phyloP scores from a whole-genome alignment of 805 yeast species.

The Candida ipomoeae region DNA sequence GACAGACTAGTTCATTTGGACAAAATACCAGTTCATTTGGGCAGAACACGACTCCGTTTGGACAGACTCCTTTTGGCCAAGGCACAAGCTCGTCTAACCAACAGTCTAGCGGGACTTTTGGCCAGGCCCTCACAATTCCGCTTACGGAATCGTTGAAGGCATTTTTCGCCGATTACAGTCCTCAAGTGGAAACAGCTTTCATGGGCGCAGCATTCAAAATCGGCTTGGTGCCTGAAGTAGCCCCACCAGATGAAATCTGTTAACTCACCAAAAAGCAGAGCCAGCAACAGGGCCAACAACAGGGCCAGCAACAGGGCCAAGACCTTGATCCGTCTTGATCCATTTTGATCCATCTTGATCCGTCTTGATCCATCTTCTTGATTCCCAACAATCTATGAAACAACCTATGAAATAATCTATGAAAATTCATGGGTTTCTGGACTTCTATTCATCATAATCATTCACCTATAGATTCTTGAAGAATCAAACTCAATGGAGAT shows the following conservation, averaged over 20 bases:
- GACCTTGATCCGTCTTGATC: too few species aligned
- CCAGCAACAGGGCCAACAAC: too few species aligned
- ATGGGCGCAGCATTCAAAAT: conserved; percentile 44
- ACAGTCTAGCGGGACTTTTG: background rate
- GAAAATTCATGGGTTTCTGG: too few species aligned
- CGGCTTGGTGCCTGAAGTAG: conserved; percentile 66
- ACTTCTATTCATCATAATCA: too few species aligned
- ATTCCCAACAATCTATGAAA: too few species aligned
- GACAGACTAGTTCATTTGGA: background rate
- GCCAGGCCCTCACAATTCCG: background rate
- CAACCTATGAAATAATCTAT: too few species aligned
- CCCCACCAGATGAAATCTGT: conserved; percentile 53
- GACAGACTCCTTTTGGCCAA: background rate
- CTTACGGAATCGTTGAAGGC: background rate
- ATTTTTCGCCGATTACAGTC: conserved; percentile 37
- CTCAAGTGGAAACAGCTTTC: conserved; percentile 45
- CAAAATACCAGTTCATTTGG: background rate
- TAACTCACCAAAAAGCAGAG: background rate
- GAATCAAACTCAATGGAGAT: too few species aligned
- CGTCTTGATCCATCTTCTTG: too few species aligned
- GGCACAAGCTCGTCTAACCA: too few species aligned
- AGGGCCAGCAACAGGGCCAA: too few species aligned
- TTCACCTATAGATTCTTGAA: too few species aligned
- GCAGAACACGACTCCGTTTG: background rate
- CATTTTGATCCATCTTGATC: too few species aligned